Conservation (phyloP, 2,329 filamentous ascomycete genomes). For the Cordyceps cicadae region DNA sequence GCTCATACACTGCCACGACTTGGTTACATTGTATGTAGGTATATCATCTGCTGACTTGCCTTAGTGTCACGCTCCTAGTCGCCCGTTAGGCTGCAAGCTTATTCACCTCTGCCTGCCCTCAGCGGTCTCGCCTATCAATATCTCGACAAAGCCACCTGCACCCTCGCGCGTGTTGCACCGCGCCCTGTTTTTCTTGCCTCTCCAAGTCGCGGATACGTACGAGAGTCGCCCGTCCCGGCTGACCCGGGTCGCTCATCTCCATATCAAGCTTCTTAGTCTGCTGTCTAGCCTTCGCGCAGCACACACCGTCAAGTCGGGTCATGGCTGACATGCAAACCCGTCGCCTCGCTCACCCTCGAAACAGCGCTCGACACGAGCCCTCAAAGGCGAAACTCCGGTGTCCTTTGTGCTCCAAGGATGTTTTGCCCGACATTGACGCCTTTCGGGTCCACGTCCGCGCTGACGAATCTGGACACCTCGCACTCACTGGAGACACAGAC, state of each 20-base stretch:
- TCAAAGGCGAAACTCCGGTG: conserved; percentile 15
- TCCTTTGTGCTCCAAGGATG: conserved; percentile 18
- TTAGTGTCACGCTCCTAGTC: background rate
- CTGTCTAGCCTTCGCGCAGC: background rate
- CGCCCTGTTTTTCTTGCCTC: background rate
- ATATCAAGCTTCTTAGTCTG: background rate
- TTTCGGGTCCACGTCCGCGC: conserved; percentile 21
- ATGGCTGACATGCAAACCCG: conserved; percentile 12
- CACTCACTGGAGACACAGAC: conserved; percentile 18
- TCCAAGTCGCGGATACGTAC: background rate
- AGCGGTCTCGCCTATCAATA: background rate
- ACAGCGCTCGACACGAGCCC: conserved; percentile 17
- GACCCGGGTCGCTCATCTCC: background rate
- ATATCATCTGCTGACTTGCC: conserved; percentile 1
- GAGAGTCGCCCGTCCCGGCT: background rate
- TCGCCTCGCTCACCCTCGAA: conserved; percentile 20
- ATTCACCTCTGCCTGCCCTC: background rate
- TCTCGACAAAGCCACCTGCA: background rate
- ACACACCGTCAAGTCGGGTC: background rate
- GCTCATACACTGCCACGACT: background rate
- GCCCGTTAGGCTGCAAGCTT: background rate
- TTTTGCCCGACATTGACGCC: conserved; percentile 17
- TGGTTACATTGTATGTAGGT: background rate
- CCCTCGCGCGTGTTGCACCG: background rate
- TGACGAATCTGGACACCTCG: conserved; percentile 15